Evolutionary conservation across 2,329 filamentous ascomycete genomes (phyloP), one percentile per base, ranked within the genome.

Genomic region (Fusarium abutilonis): DNA sequence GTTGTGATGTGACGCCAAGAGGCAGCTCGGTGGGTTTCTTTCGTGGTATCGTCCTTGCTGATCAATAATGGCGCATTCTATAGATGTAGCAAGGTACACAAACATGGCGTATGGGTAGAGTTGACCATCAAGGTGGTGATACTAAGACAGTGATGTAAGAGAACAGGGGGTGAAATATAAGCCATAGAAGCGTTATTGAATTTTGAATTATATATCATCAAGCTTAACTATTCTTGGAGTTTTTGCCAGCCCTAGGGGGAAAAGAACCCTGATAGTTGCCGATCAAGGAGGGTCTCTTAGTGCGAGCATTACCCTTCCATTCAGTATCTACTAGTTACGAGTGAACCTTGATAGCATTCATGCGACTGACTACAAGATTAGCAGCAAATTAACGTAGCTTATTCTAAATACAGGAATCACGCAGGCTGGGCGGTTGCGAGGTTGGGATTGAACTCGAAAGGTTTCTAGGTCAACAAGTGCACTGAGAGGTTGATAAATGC

Each of bases 41-140:
- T 36, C n/a, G 19, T 38, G 21, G 39, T 15, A 23, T n/a, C 11
- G 28, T 13, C 28, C 4, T 29, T 29, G 6, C 23, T 26, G 28
- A 36, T 39, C 34, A 35, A 35, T 15, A 5, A 15, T 36, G 2
- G 9, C 2, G 15, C 14, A 14, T 9, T 29, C 9, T 10, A 7
- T 13, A 29, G 28, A 32, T 23, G 23, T 4, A 14, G 23, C n/a
- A 4, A 29, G 9, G 28, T 21, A 10, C 14, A 23, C 13, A 10
- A 17, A 21, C 14, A 13, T 47, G 42, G 32, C 29, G 29, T 19
- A 6, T 43, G 32, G 9, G 23, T 28, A 26, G 28, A 21, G 19
- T 28, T 43, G 17, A 17, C 61, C 52, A 64, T 64, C 61, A 64
- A 43, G 61, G 61, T 65, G 29, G 13, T 15, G 19, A 13, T 11